phyloP scores from a whole-genome alignment of 2,329 filamentous ascomycete genomes.

The Stagonosporopsis chrysanthemi region DNA sequence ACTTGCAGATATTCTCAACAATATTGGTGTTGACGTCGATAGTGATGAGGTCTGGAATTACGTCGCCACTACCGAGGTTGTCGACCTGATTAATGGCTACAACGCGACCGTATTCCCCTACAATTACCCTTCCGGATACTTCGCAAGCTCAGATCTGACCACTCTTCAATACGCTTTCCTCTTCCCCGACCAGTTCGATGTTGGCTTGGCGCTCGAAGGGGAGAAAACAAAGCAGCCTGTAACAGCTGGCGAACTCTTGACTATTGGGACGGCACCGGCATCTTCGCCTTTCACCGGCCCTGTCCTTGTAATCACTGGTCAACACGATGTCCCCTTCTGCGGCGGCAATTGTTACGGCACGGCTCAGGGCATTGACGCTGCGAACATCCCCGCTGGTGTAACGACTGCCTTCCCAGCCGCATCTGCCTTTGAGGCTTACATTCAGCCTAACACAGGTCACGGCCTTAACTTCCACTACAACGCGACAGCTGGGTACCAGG shows the following conservation, averaged over 20 bases:
- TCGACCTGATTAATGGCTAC: conserved; percentile 40
- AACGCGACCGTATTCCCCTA: conserved; percentile 34
- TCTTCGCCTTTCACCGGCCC: conserved; percentile 59
- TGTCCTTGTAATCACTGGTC: conserved; percentile 66
- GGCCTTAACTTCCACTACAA: conserved; percentile 59
- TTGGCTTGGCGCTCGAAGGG: conserved; percentile 57
- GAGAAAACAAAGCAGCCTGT: conserved; percentile 63
- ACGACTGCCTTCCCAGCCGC: conserved; percentile 55
- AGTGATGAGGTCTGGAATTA: conserved; percentile 38
- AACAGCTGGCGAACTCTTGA: conserved; percentile 66
- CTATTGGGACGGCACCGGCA: conserved; percentile 54
- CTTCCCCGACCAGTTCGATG: conserved; percentile 62
- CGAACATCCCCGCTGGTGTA: conserved; percentile 57
- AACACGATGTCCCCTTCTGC: conserved; percentile 63
- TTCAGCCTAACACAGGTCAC: conserved; percentile 59
- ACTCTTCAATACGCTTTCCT: conserved; percentile 61
- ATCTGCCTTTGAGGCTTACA: conserved; percentile 59
- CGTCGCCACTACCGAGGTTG: conserved; percentile 40
- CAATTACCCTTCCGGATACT: conserved; percentile 59
- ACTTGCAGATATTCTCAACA: conserved; percentile 29
- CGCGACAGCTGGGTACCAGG: conserved; percentile 50
- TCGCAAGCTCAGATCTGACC: conserved; percentile 57
- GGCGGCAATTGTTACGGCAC: conserved; percentile 63
- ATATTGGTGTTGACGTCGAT: conserved; percentile 22
- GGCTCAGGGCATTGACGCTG: conserved; percentile 50